Base-by-base conservation (phyloP, 306 rosid species). In the Vigna trinervia region DNA sequence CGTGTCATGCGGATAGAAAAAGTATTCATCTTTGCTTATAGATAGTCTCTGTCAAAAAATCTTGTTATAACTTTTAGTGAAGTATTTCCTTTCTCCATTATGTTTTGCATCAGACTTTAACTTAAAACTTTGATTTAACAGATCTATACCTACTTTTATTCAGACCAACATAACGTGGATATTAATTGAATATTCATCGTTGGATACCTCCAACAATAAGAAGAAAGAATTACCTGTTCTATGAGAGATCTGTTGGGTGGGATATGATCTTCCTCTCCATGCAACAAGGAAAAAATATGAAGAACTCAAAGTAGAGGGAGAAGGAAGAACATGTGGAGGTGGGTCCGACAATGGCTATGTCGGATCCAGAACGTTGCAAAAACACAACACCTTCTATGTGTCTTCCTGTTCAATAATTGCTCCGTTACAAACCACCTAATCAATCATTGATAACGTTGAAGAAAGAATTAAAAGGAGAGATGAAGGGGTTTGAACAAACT, bases 301-400 rank as follows among this genome's bases (percentile, higher is more conserved):
- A 5, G 43, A 3, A 53, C 15, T 72, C 65, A 38, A 17, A 28
- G n/a, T 8, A 26, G 46, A 77, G 68, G 69, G 77, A 68, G 76
- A 81, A 22, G 70, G 53, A 32, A 72, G 38, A 22, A 61, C 36
- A 19, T 13, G 19, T 41, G 50, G 30, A 6, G 11, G 69, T 53
- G 83, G 83, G 68, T 80, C 79, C 83, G 79, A 80, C 83, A 41
- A 19, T 11, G 41, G 10, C 2, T 5, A 41, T 43, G 74, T 73
- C 69, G 69, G 74, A 80, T 72, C 78, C 74, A 73, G 45, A 59
- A 17, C 28, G 72, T 45, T 59, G 48, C 30, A 59, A 26, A 20
- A 80, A 57, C 23, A 74, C 71, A 81, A 4, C 52, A 68, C 52
- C 73, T 75, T 60, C 56, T 47, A 7, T 68, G 43, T 80, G 54